A percentile compares a stretch with the other conserved stretches of the same genome.
Conservation (phyloP, 2,329 filamentous ascomycete species). For the Fusarium oligoseptatum region DNA sequence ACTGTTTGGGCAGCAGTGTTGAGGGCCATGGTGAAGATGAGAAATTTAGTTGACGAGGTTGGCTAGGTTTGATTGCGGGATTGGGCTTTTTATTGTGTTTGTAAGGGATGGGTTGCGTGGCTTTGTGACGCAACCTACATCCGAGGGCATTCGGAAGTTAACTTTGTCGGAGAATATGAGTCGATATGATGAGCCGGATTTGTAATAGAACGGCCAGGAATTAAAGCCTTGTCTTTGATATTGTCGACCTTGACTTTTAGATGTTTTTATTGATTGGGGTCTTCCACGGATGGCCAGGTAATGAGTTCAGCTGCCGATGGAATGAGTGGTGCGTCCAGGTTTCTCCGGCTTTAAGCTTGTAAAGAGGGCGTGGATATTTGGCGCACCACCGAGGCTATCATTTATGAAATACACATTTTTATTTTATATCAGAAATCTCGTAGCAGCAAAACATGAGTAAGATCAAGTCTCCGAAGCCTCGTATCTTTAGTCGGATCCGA, state of each 20-base stretch:
- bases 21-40: conserved; percentile 28
- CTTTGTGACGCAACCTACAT: conserved; percentile 26
- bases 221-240: background rate
- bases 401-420: background rate
- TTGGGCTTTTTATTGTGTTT: conserved; percentile 21
- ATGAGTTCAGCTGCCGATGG: background rate
- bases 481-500: background rate
- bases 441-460: background rate
- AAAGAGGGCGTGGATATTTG: background rate
- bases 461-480: background rate
- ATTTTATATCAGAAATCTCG: background rate
- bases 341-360: background rate
- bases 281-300: background rate
- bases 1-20: conserved; percentile 15
- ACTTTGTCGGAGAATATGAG: background rate
- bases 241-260: no score
- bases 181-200: background rate
- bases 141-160: conserved; percentile 45
- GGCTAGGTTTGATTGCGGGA: background rate
- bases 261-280: background rate
- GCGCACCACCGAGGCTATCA: background rate
- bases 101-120: background rate
- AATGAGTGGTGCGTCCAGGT: background rate
- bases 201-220: background rate
- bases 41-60: background rate